Conservation (phyloP, 352 stramenopile genomes). For the Globisporangium okanoganense region DNA sequence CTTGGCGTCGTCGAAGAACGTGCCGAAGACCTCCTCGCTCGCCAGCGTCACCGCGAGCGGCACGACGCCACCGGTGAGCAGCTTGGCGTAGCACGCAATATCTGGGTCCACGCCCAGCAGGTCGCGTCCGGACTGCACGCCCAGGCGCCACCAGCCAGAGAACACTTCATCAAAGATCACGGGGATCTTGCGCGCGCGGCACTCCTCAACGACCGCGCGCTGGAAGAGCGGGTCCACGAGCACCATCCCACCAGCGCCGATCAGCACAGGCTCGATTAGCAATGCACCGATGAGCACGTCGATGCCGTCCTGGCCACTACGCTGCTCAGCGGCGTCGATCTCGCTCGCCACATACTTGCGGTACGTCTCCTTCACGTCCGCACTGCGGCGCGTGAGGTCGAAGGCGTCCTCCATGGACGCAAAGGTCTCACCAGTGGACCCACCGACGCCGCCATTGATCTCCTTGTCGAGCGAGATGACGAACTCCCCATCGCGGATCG, state of each 20-base stretch:
- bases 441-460: constrained; percentile 25
- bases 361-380: constrained; percentile 43
- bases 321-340: constrained; percentile 38
- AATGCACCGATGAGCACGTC: constrained; percentile 63
- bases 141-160: constrained; percentile 89
- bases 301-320: constrained; percentile 11
- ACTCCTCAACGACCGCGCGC: constrained; percentile 80
- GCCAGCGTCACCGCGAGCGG: constrained; percentile 85
- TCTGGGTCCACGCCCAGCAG: constrained; percentile 85
- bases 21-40: constrained; percentile 85
- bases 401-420: constrained; percentile 52
- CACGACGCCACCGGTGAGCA: constrained; percentile 88
- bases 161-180: constrained; percentile 93
- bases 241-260: constrained; percentile 87
- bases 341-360: constrained; percentile 53
- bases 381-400: constrained; percentile 34
- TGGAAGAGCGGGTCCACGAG: constrained; percentile 92
- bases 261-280: constrained; percentile 89
- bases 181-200: constrained; percentile 68
- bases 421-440: constrained; percentile 30
- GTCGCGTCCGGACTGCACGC: constrained; percentile 80
- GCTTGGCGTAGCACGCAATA: constrained; percentile 90
- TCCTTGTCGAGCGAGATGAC: constrained; percentile 51
- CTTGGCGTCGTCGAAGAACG: constrained; percentile 88
- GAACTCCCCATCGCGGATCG: constrained; percentile 54